These are phyloP conservation scores for Diaporthe sp. DNA, from an alignment of 2,329 filamentous ascomycete species.

Conservation along the genomic window DNA sequence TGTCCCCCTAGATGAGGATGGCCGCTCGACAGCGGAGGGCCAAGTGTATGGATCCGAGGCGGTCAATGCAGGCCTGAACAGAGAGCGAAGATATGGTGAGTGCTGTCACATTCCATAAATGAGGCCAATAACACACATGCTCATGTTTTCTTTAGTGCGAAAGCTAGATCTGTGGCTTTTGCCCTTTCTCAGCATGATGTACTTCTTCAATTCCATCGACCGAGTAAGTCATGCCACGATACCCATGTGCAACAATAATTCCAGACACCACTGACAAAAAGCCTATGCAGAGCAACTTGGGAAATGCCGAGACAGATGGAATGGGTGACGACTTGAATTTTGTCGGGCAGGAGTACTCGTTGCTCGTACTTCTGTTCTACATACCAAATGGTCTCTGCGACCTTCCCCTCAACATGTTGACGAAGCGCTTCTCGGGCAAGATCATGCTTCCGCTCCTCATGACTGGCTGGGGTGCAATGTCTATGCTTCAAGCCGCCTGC, in stretches of 20 bases:
- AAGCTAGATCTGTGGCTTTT: constrained; percentile 56
- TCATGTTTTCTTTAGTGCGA: constrained; percentile 28
- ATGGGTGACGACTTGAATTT: constrained; percentile 49
- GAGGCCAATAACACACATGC: not conserved
- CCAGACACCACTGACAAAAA: constrained; percentile 41
- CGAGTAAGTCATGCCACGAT: not conserved
- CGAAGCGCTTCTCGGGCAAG: constrained; percentile 53
- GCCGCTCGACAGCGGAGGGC: not conserved
- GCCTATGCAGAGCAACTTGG: constrained; percentile 50
- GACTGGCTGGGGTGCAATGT: constrained; percentile 59
- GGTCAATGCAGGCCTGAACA: not conserved
- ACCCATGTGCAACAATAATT: constrained; percentile 43
- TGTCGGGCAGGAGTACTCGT: constrained; percentile 53
- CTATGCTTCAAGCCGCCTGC: constrained; percentile 58
- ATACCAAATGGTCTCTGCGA: constrained; percentile 61
- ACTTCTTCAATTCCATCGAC: constrained; percentile 38
- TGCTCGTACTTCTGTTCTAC: constrained; percentile 61
- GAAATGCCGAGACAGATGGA: constrained; percentile 62
- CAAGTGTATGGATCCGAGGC: not conserved
- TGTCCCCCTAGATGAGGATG: not conserved
- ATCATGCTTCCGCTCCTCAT: constrained; percentile 51
- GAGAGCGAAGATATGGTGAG: constrained; percentile 22
- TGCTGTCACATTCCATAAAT: not conserved
- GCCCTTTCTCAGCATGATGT: constrained; percentile 53
- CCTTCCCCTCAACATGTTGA: constrained; percentile 59